Evolutionary conservation across 2,329 filamentous ascomycete genomes (phyloP), one percentile per base, ranked within the genome.

Genomic region (Trichoderma lentiforme): DNA sequence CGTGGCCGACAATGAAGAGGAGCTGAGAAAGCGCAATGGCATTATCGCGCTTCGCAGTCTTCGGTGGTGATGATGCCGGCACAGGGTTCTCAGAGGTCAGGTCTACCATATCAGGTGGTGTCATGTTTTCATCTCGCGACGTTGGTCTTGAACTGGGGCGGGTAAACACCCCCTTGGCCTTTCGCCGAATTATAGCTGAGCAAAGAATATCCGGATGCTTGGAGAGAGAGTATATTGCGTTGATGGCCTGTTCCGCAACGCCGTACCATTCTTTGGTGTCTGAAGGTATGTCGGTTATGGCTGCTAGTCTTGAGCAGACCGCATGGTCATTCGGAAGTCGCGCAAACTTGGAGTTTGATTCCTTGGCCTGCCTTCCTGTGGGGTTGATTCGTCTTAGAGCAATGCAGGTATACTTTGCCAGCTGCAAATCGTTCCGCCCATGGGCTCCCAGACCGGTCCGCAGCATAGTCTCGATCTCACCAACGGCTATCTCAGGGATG

Each of bases 231-330:
- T 99, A 99, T 64, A 99, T 98, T 62, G 96, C 96, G 75, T 93
- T 93, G 79, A 99, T 93, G 9, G 96, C 95, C 82, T 99, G 96
- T 80, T 99, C 97, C 24, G 96, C 95, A 57, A 98, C 91, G 4
- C 96, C 96, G 77, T 93, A 95, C 93, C 96, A 99, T 80, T 99
- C 96, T 79, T 97, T 96, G 83, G 91, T 97, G 72, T 97, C 91
- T 0, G 94, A 95, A 6, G 91, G 87, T 6, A 98, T 90, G 75
- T 98, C 94, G 21, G 92, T 91, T 77, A 98, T 95, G 24, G 92
- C 90, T 11, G 94, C 94, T 9, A 99, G 86, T 77, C 92, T 92
- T 4, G 87, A 85, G 32, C 98, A 85, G 21, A 98, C 92, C 9
- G 95, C 94, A 79, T 99, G 95, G 72, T 98, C 95, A 77, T 98